phyloP scores from a whole-genome alignment of 2,329 filamentous ascomycete species.

The Achaetomium macrosporum region DNA sequence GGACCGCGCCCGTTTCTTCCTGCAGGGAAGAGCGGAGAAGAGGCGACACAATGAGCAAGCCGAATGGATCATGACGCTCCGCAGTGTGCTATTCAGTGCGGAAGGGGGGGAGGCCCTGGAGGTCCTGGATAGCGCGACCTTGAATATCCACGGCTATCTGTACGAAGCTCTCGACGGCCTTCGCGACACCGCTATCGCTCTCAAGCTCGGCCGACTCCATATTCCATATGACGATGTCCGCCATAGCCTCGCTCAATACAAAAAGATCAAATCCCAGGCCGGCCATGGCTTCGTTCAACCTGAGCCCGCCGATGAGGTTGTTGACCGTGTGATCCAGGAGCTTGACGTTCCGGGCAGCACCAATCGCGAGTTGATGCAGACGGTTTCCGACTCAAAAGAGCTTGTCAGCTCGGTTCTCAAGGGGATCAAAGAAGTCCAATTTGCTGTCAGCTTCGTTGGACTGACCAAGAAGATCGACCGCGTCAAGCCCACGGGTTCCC shows the following conservation, averaged over 20 bases:
- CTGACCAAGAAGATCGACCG: slow-evolving; percentile 73
- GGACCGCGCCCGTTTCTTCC: slow-evolving; percentile 82
- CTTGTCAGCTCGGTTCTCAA: slow-evolving; percentile 84
- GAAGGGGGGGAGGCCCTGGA: slow-evolving; percentile 81
- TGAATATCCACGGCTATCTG: slow-evolving; percentile 88
- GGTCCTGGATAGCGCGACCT: slow-evolving; percentile 75
- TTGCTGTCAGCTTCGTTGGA: slow-evolving; percentile 86
- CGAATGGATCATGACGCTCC: slow-evolving; percentile 86
- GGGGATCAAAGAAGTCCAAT: slow-evolving; percentile 93
- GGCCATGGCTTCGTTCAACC: slow-evolving; percentile 31
- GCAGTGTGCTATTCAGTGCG: slow-evolving; percentile 83
- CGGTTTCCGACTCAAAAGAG: slow-evolving; percentile 86
- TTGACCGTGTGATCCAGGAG: slow-evolving; percentile 71
- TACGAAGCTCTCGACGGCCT: slow-evolving; percentile 81
- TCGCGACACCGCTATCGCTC: slow-evolving; percentile 78
- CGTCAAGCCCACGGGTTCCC: slow-evolving; percentile 59
- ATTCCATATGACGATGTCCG: slow-evolving; percentile 84
- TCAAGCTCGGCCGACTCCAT: slow-evolving; percentile 87
- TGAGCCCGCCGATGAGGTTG: slow-evolving; percentile 55
- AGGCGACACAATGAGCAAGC: slow-evolving; percentile 63
- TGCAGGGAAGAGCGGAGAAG: slow-evolving; percentile 63
- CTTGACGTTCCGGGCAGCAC: slow-evolving; percentile 61
- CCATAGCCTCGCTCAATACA: slow-evolving; percentile 53
- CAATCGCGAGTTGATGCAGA: slow-evolving; percentile 65
- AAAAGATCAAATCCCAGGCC: slow-evolving; percentile 37